Evolutionary conservation across 169 alveolate genomes (phyloP).

Genomic region (Cryptosporidium bovis): DNA sequence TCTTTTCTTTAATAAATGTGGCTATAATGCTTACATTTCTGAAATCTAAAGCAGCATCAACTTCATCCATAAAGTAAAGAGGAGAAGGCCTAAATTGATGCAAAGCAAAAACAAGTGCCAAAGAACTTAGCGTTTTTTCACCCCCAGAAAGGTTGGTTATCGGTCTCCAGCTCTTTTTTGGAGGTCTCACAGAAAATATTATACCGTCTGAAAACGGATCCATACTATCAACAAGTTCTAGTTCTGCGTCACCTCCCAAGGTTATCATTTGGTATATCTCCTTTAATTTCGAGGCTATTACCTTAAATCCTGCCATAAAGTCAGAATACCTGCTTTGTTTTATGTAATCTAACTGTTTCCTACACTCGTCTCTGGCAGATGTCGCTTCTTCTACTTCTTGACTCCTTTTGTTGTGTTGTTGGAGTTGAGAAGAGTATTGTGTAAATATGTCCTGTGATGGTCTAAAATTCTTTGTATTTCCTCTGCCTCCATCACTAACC

Average conservation of each 20-base stretch:
- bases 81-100: slow-evolving; percentile 99
- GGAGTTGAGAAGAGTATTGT: slow-evolving; percentile 59
- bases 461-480: slow-evolving; percentile 3
- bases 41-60: slow-evolving; percentile 99
- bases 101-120: slow-evolving; percentile 97
- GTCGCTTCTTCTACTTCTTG: slow-evolving; percentile 72
- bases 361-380: slow-evolving; percentile 58
- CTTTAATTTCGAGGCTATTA: slow-evolving; percentile 86
- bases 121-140: slow-evolving; percentile 96
- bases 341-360: slow-evolving; percentile 31
- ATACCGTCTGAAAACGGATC: slow-evolving; percentile 99
- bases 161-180: slow-evolving; percentile 96
- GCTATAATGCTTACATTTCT: slow-evolving; percentile 94
- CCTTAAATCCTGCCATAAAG: slow-evolving; percentile 84
- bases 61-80: slow-evolving; percentile 98
- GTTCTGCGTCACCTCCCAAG: slow-evolving; percentile 98
- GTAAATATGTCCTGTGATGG: slow-evolving; percentile 60
- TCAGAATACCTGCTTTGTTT: slow-evolving; percentile 71
- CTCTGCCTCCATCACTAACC: not conserved
- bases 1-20: slow-evolving; percentile 88
- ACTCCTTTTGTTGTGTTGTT: slow-evolving; percentile 10
- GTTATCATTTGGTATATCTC: slow-evolving; percentile 92
- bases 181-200: slow-evolving; percentile 96
- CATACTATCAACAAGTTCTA: slow-evolving; percentile 94
- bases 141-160: slow-evolving; percentile 97